phyloP scores from a whole-genome alignment of 331 rosid genomes.

The Quercus phellos region DNA sequence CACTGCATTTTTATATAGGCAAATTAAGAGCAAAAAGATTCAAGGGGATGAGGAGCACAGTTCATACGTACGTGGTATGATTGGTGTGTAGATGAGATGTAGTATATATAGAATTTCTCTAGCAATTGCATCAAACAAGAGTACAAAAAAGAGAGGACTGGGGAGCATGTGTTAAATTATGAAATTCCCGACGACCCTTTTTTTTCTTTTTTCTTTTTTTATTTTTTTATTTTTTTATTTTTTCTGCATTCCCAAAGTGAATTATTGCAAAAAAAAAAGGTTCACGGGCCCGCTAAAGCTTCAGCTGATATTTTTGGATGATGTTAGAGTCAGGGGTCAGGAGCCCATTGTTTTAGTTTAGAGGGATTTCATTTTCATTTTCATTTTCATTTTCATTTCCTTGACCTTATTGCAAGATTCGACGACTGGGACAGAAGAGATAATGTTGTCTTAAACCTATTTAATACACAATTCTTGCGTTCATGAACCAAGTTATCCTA shows the following conservation, averaged over 20 bases:
- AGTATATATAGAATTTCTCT: not conserved
- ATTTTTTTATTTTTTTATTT: too few relatives aligned
- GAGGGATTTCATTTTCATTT: not conserved
- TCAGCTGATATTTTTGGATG: slow-evolving; percentile 5
- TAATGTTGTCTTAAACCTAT: not conserved
- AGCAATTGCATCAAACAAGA: not conserved
- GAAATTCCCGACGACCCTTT: not conserved
- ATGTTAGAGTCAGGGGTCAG: too few relatives aligned
- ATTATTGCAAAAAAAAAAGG: slow-evolving; percentile 37
- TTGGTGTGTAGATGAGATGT: not conserved
- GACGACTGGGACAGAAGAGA: not conserved
- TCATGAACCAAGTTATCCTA: not conserved
- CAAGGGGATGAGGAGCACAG: not conserved
- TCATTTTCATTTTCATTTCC: not conserved
- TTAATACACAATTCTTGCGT: not conserved
- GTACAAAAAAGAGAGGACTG: slow-evolving; percentile 8
- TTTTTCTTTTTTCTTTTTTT: too few relatives aligned
- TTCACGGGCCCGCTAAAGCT: slow-evolving; percentile 25
- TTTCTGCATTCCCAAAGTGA: slow-evolving; percentile 22
- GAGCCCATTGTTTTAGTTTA: slow-evolving; percentile 13
- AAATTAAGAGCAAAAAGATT: too few relatives aligned
- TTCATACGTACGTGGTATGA: too few relatives aligned
- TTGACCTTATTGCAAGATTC: not conserved
- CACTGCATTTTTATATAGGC: too few relatives aligned
- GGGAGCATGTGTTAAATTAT: slow-evolving; percentile 2